Percentiles rank a stretch among this genome's conserved stretches.
phyloP scores from a whole-genome alignment of 768 basidiomycete genomes.

The Terana coerulea region DNA sequence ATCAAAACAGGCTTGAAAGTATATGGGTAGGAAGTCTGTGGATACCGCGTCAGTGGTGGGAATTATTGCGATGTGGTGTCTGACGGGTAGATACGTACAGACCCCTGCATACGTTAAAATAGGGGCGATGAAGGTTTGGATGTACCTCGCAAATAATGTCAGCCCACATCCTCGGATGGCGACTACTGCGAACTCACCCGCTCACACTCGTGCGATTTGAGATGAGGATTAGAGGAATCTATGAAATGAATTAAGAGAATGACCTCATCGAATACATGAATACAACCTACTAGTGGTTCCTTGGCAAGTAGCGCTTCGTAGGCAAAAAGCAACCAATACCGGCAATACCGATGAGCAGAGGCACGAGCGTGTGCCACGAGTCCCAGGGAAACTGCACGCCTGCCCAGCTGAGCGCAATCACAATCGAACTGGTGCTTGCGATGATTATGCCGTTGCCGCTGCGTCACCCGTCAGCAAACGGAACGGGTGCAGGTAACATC shows the following conservation, averaged over 20 bases:
- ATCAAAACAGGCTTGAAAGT: slow-evolving; percentile 39
- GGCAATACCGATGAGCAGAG: slow-evolving; percentile 32
- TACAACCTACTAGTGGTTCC: slow-evolving; percentile 3
- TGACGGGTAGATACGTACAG: no score
- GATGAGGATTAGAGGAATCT: slow-evolving; percentile 23
- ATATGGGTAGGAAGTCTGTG: slow-evolving; percentile 36
- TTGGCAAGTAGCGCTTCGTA: slow-evolving; percentile 4
- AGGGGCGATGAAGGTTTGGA: slow-evolving; percentile 22
- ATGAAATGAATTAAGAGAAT: no score
- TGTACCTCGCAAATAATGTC: slow-evolving; percentile 16
- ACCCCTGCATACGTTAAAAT: neutral
- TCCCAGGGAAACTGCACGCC: slow-evolving; percentile 34
- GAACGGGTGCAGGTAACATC: no score
- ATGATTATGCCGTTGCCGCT: slow-evolving; percentile 25
- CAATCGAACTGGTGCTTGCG: slow-evolving; percentile 13
- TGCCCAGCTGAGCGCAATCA: slow-evolving; percentile 27
- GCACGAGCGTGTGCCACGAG: slow-evolving; percentile 28
- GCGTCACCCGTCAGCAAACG: neutral
- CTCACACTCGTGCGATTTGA: slow-evolving; percentile 29
- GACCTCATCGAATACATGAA: neutral
- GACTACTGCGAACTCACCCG: slow-evolving; percentile 18
- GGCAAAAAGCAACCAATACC: slow-evolving; percentile 15
- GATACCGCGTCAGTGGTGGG: neutral
- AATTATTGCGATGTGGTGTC: no score
- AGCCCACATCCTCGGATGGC: neutral